Evolutionary conservation across 176 grass and related monocot species (phyloP), one percentile per base, ranked within the genome.

Genomic region (Urochloa ruziziensis): DNA sequence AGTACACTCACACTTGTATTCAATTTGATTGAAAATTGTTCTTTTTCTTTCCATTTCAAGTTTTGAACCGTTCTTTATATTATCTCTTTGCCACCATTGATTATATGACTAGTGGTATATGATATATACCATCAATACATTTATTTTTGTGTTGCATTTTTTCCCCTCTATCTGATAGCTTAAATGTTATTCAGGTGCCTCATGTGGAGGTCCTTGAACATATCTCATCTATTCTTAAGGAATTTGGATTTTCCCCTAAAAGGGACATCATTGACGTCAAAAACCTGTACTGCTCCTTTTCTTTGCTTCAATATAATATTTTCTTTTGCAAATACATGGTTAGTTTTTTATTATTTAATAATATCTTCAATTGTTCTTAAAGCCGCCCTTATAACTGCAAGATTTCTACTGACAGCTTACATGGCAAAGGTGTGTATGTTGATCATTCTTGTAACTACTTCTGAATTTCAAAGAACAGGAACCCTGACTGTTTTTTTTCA

Each of bases 261-360:
- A 33, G 33, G 23, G 48, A 39, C 51, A 28, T 0, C 24, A 19
- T 54, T 70, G 49, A 69, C 51, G 24, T 37, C 24, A 57, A 10
- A 39, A 81, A 70, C 24, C 63, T 81, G 78, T 80, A 80, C 11
- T 65, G 14, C 63, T 28, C 9, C 9, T 80, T 66, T 21, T 39
- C 47, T 54, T 80, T 28, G 13, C 29, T 63, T 33, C 6, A 33
- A 34, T 62, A 32, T 62, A 32, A 17, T 17, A 13, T 11, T 53
- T 39, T 39, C 51, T 3, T 54, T 27, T 67, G 62, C 60, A 43
- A 43, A 11, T 67, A 25, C 46, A 67, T 80, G 35, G 28, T 79
- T 79, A 51, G 19, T 34, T 80, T 52, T 28, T 65, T 67, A 36
- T 80, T 49, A 52, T 79, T 46, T 64, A 48, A 67, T 67, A n/a